These are phyloP conservation scores for Thalassiosira profunda DNA, from an alignment of 108 stramenopile genomes.

Conservation along the genomic window DNA sequence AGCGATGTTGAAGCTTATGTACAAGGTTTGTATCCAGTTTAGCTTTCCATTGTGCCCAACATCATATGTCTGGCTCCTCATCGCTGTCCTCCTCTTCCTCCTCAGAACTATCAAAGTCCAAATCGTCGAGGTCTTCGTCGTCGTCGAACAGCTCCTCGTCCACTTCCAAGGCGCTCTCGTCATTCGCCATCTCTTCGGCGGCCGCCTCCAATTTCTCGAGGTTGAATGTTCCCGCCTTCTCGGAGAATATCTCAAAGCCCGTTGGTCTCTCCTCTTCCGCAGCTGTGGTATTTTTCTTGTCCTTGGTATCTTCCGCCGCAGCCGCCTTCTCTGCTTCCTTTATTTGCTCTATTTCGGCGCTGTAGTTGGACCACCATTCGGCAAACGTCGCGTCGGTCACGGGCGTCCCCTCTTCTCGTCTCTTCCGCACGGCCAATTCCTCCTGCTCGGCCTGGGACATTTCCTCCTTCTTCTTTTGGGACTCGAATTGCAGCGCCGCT, in stretches of 20 bases:
- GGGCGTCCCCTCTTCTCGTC: constrained; percentile 88
- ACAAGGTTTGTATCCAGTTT: too few relatives aligned
- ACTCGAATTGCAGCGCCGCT: constrained; percentile 73
- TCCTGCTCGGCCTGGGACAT: constrained; percentile 83
- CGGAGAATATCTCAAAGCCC: constrained; percentile 77
- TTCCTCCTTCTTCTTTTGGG: constrained; percentile 78
- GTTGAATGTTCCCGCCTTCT: constrained; percentile 66
- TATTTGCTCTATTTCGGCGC: constrained; percentile 68
- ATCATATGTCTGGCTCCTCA: constrained; percentile 57
- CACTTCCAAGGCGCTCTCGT: constrained; percentile 62
- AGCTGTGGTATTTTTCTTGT: constrained; percentile 40
- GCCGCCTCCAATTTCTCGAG: constrained; percentile 87
- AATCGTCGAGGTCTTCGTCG: constrained; percentile 86
- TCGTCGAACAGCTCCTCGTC: constrained; percentile 81
- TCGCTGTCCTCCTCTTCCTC: constrained; percentile 74
- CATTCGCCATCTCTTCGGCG: constrained; percentile 70
- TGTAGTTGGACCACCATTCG: constrained; percentile 74
- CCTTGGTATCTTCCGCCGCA: constrained; percentile 12
- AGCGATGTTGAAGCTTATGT: too few relatives aligned
- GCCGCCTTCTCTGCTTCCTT: constrained; percentile 41
- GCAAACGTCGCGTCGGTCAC: constrained; percentile 73
- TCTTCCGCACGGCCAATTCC: constrained; percentile 82
- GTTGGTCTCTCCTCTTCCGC: constrained; percentile 70
- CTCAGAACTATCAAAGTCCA: constrained; percentile 67
- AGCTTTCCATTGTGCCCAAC: too few relatives aligned